Evolutionary conservation across 179 eudicot species (phyloP).

Genomic region (Amaranthus tricolor): DNA sequence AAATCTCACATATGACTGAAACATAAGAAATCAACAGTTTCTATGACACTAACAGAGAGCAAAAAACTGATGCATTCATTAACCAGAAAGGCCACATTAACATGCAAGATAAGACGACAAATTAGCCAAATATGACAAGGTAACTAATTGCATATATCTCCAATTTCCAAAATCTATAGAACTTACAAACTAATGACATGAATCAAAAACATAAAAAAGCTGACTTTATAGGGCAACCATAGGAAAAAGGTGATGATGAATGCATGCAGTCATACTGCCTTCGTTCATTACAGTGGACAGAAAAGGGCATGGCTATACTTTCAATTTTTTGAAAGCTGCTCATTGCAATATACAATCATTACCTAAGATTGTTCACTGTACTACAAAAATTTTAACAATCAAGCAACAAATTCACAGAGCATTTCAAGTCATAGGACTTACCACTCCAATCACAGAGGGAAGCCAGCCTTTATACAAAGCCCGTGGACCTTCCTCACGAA

Average conservation of each 20-base stretch:
- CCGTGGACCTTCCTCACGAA: slow-evolving; percentile 86
- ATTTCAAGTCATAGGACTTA: slow-evolving; percentile 33
- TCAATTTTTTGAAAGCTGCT: neutral
- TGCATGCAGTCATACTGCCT: neutral
- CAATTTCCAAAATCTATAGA: too few relatives aligned
- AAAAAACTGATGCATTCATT: too few relatives aligned
- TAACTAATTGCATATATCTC: neutral
- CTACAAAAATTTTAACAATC: neutral
- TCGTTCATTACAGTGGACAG: slow-evolving; percentile 3
- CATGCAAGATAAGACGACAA: neutral
- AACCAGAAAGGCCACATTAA: too few relatives aligned
- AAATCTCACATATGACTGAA: neutral
- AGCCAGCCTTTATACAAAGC: slow-evolving; percentile 97
- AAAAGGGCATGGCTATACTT: neutral
- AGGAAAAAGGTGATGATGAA: neutral
- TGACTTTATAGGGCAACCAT: neutral
- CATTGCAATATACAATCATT: neutral
- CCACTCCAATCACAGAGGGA: slow-evolving; percentile 95
- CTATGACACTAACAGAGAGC: neutral
- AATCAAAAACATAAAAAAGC: neutral
- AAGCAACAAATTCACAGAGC: neutral
- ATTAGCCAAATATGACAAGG: neutral
- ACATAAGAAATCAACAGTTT: neutral
- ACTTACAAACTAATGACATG: neutral
- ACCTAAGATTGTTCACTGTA: neutral